Conservation (phyloP, 257 asterid species). For the Eustoma russellianum region DNA sequence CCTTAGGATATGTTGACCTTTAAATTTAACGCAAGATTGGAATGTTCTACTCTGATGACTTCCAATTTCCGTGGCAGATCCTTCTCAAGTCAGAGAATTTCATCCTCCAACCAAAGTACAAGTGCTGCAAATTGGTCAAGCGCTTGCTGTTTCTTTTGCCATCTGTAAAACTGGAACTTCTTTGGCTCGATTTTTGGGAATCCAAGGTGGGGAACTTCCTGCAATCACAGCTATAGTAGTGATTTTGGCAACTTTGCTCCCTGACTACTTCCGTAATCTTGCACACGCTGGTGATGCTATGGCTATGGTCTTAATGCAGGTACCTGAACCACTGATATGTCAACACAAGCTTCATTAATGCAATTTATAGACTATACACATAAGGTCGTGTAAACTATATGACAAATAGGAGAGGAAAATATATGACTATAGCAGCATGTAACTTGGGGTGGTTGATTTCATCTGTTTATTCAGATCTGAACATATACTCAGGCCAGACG, state of each 20-base stretch:
- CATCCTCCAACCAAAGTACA: conserved; percentile 35
- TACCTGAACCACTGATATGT: conserved; percentile 7
- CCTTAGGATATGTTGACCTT: too few species aligned
- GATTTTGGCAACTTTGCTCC: conserved; percentile 54
- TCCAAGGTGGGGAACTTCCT: conserved; percentile 64
- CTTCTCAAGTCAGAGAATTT: conserved; percentile 22
- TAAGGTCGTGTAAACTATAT: too few species aligned
- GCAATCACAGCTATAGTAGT: conserved; percentile 62
- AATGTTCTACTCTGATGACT: not conserved
- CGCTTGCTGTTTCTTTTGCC: conserved; percentile 58
- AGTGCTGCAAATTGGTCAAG: conserved; percentile 47
- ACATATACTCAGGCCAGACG: too few species aligned
- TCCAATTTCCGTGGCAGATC: conserved; percentile 28
- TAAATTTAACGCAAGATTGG: too few species aligned
- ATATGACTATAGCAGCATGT: too few species aligned
- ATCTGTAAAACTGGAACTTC: conserved; percentile 55
- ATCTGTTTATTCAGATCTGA: too few species aligned
- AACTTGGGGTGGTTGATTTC: too few species aligned
- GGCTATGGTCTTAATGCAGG: conserved; percentile 64
- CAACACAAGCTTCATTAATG: too few species aligned
- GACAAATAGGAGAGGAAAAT: too few species aligned
- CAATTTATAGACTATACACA: too few species aligned
- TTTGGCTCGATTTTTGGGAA: conserved; percentile 23
- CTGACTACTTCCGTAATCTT: conserved; percentile 42
- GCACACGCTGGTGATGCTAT: conserved; percentile 74